Conservation (phyloP, 495 filamentous ascomycete genomes). For the Hyaloscypha bicolor region DNA sequence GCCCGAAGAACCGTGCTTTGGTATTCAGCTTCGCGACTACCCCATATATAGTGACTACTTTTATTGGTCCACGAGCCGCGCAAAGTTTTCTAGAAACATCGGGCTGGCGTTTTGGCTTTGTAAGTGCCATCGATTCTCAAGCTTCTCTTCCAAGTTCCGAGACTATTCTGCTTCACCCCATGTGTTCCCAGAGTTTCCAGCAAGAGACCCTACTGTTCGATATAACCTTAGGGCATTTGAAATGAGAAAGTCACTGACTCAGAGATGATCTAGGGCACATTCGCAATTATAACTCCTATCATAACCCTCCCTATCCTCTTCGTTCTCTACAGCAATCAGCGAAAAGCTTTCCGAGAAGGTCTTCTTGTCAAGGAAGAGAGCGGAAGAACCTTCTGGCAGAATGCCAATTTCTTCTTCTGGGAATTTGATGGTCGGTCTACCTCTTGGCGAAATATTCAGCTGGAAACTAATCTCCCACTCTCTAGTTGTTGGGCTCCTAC, state of each 20-base stretch:
- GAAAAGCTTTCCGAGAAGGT: slow-evolving; percentile 48
- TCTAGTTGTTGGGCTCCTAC: slow-evolving; percentile 49
- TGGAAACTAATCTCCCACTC: not conserved
- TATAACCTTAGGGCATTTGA: no score
- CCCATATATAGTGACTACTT: slow-evolving; percentile 61
- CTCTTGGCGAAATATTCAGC: not conserved
- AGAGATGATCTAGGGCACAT: slow-evolving; percentile 45
- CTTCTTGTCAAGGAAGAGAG: slow-evolving; percentile 40
- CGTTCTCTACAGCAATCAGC: slow-evolving; percentile 45
- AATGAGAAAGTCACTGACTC: no score
- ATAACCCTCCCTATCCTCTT: slow-evolving; percentile 47
- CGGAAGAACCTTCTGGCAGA: slow-evolving; percentile 50
- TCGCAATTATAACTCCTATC: slow-evolving; percentile 54
- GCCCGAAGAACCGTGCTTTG: slow-evolving; percentile 57
- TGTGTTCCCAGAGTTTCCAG: no score
- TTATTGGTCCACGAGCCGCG: slow-evolving; percentile 44
- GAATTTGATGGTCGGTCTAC: slow-evolving; percentile 62
- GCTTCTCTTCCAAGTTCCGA: no score
- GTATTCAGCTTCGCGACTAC: slow-evolving; percentile 58
- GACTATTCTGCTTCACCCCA: no score
- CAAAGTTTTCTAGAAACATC: slow-evolving; percentile 40
- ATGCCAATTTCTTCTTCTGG: slow-evolving; percentile 52
- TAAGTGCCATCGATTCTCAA: no score
- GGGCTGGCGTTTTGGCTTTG: slow-evolving; percentile 56
- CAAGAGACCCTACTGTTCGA: no score